Conservation (phyloP, 2,329 filamentous ascomycete genomes). For the Ophiostoma himal-ulmi region DNA sequence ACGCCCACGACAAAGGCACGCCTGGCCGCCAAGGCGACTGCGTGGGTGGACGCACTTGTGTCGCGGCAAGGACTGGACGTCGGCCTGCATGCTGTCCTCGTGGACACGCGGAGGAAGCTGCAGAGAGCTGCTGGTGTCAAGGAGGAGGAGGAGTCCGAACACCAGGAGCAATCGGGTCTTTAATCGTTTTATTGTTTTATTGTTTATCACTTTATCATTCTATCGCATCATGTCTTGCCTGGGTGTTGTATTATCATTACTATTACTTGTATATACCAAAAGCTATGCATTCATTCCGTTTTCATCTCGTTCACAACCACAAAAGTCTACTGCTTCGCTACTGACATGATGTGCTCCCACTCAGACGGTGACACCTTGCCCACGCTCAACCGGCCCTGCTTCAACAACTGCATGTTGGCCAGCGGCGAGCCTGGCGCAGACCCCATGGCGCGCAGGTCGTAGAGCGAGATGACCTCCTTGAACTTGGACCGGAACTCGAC, state of each 20-base stretch:
- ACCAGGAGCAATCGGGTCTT: background rate
- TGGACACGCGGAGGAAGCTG: constrained; percentile 43
- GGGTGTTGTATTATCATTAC: constrained; percentile 3
- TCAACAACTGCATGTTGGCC: constrained; percentile 75
- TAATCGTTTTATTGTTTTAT: background rate
- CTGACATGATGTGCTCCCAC: constrained; percentile 56
- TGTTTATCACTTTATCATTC: background rate
- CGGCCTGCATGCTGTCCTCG: constrained; percentile 51
- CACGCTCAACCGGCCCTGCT: constrained; percentile 76
- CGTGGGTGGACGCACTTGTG: constrained; percentile 52
- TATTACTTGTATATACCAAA: constrained; percentile 13
- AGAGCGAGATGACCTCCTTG: constrained; percentile 60
- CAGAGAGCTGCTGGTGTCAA: constrained; percentile 27
- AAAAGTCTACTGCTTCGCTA: constrained; percentile 37
- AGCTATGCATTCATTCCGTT: constrained; percentile 1
- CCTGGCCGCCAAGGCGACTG: constrained; percentile 44
- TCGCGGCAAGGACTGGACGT: constrained; percentile 47
- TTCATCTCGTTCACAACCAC: background rate
- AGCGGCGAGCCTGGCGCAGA: constrained; percentile 47
- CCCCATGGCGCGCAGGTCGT: constrained; percentile 62
- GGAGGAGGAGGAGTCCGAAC: background rate
- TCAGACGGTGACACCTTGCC: constrained; percentile 58
- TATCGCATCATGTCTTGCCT: background rate
- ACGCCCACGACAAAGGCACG: constrained; percentile 41
- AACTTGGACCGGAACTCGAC: constrained; percentile 86